These are phyloP conservation scores for Blastobotrys serpentis DNA, from an alignment of 1,139 yeast genomes.

Conservation along the genomic window DNA sequence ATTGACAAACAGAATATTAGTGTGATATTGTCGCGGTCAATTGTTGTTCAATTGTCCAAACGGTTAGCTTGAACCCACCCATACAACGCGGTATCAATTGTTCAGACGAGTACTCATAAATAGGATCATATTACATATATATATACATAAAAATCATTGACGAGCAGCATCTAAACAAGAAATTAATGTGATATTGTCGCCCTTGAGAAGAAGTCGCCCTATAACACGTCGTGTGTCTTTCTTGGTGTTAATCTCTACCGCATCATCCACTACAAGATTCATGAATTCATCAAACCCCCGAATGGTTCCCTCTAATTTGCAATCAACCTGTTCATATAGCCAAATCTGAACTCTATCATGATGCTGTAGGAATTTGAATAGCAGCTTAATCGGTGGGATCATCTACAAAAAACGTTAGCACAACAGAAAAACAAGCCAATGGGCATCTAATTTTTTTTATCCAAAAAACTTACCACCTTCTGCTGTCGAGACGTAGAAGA, in stretches of 20 bases:
- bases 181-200: conserved; percentile 88
- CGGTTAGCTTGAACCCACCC: too few relatives aligned
- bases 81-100: too few relatives aligned
- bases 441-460: too few relatives aligned
- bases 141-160: conserved; percentile 42
- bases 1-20: too few relatives aligned
- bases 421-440: neutral
- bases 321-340: conserved; percentile 81
- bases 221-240: conserved; percentile 45
- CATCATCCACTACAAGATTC: conserved; percentile 93
- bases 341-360: conserved; percentile 78
- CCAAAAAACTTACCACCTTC: conserved; percentile 37
- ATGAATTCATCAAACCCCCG: conserved; percentile 95
- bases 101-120: too few relatives aligned
- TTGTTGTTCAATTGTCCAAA: too few relatives aligned
- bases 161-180: conserved; percentile 34
- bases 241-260: conserved; percentile 57
- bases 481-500: conserved; percentile 37
- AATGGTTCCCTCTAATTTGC: conserved; percentile 78
- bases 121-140: neutral
- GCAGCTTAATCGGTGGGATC: conserved; percentile 88
- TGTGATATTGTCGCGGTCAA: too few relatives aligned
- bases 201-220: conserved; percentile 71
- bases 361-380: conserved; percentile 82
- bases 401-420: conserved; percentile 35